Base-by-base conservation (phyloP, 1,284 basidiomycete species). In the Cutaneotrichosporon mucoides region DNA sequence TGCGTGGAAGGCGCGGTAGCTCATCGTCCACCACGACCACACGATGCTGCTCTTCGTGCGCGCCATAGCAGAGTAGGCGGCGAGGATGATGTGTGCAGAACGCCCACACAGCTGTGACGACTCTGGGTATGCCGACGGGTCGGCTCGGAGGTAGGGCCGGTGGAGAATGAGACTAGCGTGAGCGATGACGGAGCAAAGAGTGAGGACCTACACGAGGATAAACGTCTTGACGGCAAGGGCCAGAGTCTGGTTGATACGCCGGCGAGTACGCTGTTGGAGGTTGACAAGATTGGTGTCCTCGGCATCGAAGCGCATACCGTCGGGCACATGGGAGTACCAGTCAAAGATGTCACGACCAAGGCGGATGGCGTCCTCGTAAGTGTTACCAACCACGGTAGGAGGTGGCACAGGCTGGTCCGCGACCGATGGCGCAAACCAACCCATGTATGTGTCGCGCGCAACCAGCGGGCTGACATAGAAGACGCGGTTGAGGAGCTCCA, bases 21-120 rank as follows among this genome's bases (percentile, higher is more conserved):
- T 67, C 70, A 74, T 72, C 8, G 75, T 73, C 73, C 73, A 78
- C 71, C 76, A 76, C n/a, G 69, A 68, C 76, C 76, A 79, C n/a
- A 69, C 68, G n/a, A 77, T 69, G 11, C 68, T 69, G 33, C 68
- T 62, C 44, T 73, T 73, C 8, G 71, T 72, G 8, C 58, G 57
- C 1, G 67, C 66, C 66, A 73, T 76, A 1, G 72, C 66, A 12
- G 56, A 61, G 63, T 74, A 77, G 8, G 75, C 75, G 33, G 55
- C 43, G 16, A 79, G 65, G 24, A 77, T 68, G 41, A 67, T 68
- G 60, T 75, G 73, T 1, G 76, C 73, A 2, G 77, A 72, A 38
- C 68, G 65, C 34, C 56, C 65, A 35, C 75, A 76, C 6, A 76
- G 69, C 11, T 69, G 70, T 5, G 70, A 64, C 13, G 77, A 79